These are phyloP conservation scores for Cryptococcus maquisensis DNA, from an alignment of 1,284 basidiomycete species.

Conservation along the genomic window DNA sequence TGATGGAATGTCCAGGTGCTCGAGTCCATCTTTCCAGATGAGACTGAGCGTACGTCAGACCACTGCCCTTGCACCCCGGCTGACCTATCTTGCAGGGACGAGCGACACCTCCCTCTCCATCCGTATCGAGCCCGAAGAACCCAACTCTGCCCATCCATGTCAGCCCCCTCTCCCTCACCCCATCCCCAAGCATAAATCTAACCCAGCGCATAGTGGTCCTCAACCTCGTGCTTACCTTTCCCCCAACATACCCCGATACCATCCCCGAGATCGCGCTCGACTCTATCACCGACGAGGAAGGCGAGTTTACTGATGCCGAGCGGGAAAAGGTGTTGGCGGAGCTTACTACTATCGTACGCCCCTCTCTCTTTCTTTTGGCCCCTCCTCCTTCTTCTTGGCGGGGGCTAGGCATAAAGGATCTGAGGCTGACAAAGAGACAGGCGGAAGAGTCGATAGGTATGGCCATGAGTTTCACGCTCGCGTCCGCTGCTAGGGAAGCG, in stretches of 20 bases:
- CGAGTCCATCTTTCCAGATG: constrained; percentile 91
- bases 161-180: background rate
- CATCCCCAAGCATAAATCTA: background rate
- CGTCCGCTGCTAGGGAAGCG: constrained; percentile 78
- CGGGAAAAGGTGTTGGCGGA: constrained; percentile 62
- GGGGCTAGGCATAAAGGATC: background rate
- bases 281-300: constrained; percentile 61
- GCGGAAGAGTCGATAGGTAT: constrained; percentile 88
- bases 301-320: constrained; percentile 49
- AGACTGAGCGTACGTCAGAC: constrained; percentile 76
- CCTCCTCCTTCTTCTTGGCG: background rate
- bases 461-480: constrained; percentile 96
- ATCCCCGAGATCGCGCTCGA: constrained; percentile 71
- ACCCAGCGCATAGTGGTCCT: constrained; percentile 61
- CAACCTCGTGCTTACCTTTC: constrained; percentile 65
- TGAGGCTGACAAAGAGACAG: constrained; percentile 49
- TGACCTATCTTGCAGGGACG: constrained; percentile 61
- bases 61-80: too few species aligned
- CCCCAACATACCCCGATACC: constrained; percentile 66
- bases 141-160: constrained; percentile 41
- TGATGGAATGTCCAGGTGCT: constrained; percentile 62
- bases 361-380: background rate
- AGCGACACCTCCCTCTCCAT: constrained; percentile 78
- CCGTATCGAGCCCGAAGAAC: constrained; percentile 81
- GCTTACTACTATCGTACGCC: constrained; percentile 62